Evolutionary conservation across 2,329 filamentous ascomycete genomes (phyloP), one percentile per base, ranked within the genome.

Genomic region (Alternaria arborescens): DNA sequence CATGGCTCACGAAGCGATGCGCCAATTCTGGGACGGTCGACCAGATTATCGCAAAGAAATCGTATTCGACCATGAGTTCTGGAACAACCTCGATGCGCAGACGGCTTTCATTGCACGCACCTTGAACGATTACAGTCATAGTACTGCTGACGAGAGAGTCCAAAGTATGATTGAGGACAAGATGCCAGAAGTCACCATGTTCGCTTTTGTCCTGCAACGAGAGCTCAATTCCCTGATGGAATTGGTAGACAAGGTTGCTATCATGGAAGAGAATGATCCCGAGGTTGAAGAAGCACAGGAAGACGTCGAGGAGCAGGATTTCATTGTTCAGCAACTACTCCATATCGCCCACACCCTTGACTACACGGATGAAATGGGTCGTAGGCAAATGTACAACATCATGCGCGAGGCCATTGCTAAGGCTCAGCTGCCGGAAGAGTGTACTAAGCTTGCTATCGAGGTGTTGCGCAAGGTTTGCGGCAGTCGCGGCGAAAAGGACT

Each of bases 351-450:
- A 94, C 61, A 96, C 92, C 1, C 86, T 98, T 52, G 95, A 99
- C 79, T 99, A 98, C 79, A 94, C 92, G n/a, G 95, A 99, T 74
- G 95, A 98, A 78, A 92, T 97, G 64, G 95, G 95, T 51, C 88
- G 95, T 66, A 87, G 94, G 60, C 97, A 97, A 81, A 98, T 99
- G 93, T 97, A 97, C 77, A 89, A 92, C 18, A 85, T 98, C 34
- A 86, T 98, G 61, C 88, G 95, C 56, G 92, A 97, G 76, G 90
- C 91, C 2, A 83, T 99, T 16, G 93, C 93, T 0, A 89, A 94
- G 53, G 88, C 94, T 4, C 92, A 96, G 69, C 84, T 99, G 2
- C 94, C 95, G 0, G 94, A 99, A 71, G 93, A 97, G 75, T 90
- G 93, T 46, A 98, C 95, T 1, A 94, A 94, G 74, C 89, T 99